Conservation (phyloP, 2,329 filamentous ascomycete genomes). For the Parascedosporium putredinis region DNA sequence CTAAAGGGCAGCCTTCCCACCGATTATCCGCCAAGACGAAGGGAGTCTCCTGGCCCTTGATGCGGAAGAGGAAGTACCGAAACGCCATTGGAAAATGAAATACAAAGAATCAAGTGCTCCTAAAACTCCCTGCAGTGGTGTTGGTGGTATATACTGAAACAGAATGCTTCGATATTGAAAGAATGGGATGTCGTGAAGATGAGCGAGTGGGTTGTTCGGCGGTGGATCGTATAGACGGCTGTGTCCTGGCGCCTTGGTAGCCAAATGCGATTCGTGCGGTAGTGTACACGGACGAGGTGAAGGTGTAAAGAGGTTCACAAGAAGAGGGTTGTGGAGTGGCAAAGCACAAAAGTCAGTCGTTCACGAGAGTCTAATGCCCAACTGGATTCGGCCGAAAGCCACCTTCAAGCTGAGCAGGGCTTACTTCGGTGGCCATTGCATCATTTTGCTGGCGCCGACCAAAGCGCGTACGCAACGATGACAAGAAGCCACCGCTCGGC, state of each 20-base stretch:
- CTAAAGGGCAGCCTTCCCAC: too few species aligned
- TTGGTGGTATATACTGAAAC: constrained; percentile 13
- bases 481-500: constrained; percentile 4
- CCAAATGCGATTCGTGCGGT: neutral
- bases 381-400: constrained; percentile 20
- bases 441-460: neutral
- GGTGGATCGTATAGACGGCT: neutral
- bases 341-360: too few species aligned
- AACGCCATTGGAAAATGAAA: constrained; percentile 12
- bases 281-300: neutral
- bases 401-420: constrained; percentile 37
- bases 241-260: neutral
- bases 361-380: neutral
- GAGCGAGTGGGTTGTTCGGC: neutral
- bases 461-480: constrained; percentile 1
- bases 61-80: neutral
- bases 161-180: neutral
- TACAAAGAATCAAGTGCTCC: constrained; percentile 16
- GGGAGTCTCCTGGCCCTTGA: neutral
- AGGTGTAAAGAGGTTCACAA: too few species aligned
- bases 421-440: constrained; percentile 19
- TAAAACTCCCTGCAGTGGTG: constrained; percentile 14
- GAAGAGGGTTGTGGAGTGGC: neutral
- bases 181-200: neutral
- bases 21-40: too few species aligned